Conservation (phyloP, 169 alveolate species). For the Plasmodium vivax region DNA sequence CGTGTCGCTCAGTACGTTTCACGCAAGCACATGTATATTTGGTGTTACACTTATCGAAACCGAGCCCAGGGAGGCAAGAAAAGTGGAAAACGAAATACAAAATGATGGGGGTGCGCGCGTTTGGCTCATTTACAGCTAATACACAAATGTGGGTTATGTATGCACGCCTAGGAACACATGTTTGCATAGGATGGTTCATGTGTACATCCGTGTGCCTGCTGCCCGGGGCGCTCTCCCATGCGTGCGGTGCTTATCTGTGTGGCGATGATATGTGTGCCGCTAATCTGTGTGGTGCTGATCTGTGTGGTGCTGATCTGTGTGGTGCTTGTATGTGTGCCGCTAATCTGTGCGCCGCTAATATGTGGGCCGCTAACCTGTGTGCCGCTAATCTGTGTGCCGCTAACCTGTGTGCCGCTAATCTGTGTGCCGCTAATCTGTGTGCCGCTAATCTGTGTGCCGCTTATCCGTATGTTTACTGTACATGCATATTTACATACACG, state of each 20-base stretch:
- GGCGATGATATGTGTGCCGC: neutral
- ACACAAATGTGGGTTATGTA: constrained; percentile 1
- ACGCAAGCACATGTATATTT: neutral
- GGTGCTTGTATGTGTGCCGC: neutral
- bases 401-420: neutral
- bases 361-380: neutral
- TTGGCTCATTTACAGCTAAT: constrained; percentile 1
- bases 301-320: neutral
- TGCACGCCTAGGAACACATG: constrained; percentile 8
- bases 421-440: neutral
- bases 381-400: neutral
- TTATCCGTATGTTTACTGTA: neutral
- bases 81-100: neutral
- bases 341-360: neutral
- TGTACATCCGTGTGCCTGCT: neutral
- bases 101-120: neutral
- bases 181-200: neutral
- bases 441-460: neutral
- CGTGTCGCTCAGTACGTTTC: neutral
- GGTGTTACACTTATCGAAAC: neutral
- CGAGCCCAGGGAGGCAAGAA: neutral
- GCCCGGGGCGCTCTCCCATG: neutral
- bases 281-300: neutral
- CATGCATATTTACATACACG: neutral
- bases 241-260: neutral